phyloP scores from a whole-genome alignment of 768 basidiomycete genomes.

The Dacryopinax spathularia region DNA sequence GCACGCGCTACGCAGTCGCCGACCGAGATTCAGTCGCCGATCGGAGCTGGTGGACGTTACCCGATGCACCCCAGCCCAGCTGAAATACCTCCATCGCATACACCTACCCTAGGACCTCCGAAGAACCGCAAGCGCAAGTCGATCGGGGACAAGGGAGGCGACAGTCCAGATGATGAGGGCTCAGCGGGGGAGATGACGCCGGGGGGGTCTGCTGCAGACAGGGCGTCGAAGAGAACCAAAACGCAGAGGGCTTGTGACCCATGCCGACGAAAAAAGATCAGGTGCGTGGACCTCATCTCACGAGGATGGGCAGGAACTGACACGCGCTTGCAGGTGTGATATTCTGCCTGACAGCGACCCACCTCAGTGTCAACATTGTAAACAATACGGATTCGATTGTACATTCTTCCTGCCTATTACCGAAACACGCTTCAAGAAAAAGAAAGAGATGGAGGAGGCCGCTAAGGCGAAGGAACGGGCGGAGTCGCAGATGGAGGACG shows the following conservation, averaged over 20 bases:
- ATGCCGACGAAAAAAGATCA: conserved; percentile 80
- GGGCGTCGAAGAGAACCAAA: conserved; percentile 72
- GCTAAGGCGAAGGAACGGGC: conserved; percentile 16
- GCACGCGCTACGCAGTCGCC: not conserved
- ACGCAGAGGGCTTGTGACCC: conserved; percentile 87
- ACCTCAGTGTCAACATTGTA: conserved; percentile 83
- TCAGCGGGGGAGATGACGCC: not conserved
- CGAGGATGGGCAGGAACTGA: not conserved
- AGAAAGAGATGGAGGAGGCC: conserved; percentile 62
- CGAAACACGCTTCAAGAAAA: conserved; percentile 97
- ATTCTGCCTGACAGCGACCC: conserved; percentile 65
- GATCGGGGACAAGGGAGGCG: conserved; percentile 1
- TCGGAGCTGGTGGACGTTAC: not conserved
- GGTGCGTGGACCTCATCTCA: conserved; percentile 27
- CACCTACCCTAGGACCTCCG: not conserved
- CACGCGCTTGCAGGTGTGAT: conserved; percentile 48
- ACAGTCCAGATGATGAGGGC: not conserved
- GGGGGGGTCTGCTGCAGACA: conserved; percentile 31
- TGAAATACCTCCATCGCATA: not conserved
- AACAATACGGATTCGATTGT: conserved; percentile 84
- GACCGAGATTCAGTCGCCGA: not conserved
- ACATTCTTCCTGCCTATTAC: conserved; percentile 97
- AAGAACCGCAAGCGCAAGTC: not conserved
- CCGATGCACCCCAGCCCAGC: not conserved
- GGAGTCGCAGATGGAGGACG: conserved; percentile 22